phyloP scores from a whole-genome alignment of 306 rosid species.

The Citrullus colocynthis region DNA sequence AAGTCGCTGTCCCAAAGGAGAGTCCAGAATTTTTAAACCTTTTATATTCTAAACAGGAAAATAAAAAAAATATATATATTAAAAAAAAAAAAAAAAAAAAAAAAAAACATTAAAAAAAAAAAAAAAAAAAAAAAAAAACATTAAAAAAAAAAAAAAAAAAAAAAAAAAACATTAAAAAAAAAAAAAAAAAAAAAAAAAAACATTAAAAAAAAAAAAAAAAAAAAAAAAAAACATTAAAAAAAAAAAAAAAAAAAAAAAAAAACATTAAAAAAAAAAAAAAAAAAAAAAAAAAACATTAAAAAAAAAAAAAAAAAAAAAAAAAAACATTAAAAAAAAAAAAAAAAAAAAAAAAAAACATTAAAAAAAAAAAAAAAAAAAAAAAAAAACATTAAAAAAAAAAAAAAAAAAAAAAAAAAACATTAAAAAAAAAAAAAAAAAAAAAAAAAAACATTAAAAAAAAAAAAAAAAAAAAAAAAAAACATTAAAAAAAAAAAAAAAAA shows the following conservation, averaged over 20 bases:
- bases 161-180: neutral
- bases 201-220: neutral
- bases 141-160: neutral
- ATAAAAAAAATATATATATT: too few relatives aligned
- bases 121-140: neutral
- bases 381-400: neutral
- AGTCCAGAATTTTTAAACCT: neutral
- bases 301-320: neutral
- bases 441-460: neutral
- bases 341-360: neutral
- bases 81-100: neutral
- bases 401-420: neutral
- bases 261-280: neutral
- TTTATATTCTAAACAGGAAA: neutral
- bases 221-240: neutral
- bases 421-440: neutral
- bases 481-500: neutral
- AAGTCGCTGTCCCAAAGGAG: neutral
- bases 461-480: neutral
- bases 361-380: neutral
- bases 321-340: neutral
- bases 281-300: neutral
- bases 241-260: neutral
- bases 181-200: neutral
- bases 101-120: neutral